Base-by-base conservation (phyloP, 306 rosid genomes). In the Sicyos edulis region DNA sequence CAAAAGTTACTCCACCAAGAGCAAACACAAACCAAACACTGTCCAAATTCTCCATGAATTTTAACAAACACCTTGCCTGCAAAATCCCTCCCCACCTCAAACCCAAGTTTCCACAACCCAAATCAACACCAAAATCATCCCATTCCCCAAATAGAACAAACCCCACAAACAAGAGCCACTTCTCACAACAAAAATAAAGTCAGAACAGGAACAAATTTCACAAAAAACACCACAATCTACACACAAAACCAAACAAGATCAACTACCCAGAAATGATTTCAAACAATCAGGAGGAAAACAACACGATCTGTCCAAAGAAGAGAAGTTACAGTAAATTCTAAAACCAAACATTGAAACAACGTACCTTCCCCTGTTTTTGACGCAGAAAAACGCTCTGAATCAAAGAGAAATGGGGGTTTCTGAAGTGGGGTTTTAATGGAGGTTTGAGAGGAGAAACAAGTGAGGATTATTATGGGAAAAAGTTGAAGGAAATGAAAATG, bases 11-110 rank as follows among this genome's bases (percentile, higher is more conserved):
- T 50, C 97, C 97, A 2, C 97, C 97, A 22, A 87, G 97, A 75
- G 92, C 88, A 0, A 92, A 91, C 69, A 91, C 89, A 20, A 88
- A 82, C 97, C 96, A 91, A 34, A 85, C 89, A 74, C 89, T 83
- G 26, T 85, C 87, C 0, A 91, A 85, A 83, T 82, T 86, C 79
- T 80, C 86, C 1, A 91, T 86, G 64, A 89, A 45, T 73, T 82
- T 86, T 54, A 24, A 44, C 85, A 87, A 85, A 80, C 93, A 86
- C 78, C 72, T 82, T 0, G 26, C 81, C 79, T 17, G 83, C 80
- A 42, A 75, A 77, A 64, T 78, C 83, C 77, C 81, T 87, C 51
- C 86, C 97, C 3, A 16, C 1, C 67, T 75, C 86, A 47, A 76
- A 86, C 55, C 90, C 91, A 78, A 42, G 79, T 19, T 78, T 91